A percentile compares a stretch with the other conserved stretches of the same genome.
phyloP scores from a whole-genome alignment of 371 early-diverging fungal species.

The Enterocytospora artemiae region DNA sequence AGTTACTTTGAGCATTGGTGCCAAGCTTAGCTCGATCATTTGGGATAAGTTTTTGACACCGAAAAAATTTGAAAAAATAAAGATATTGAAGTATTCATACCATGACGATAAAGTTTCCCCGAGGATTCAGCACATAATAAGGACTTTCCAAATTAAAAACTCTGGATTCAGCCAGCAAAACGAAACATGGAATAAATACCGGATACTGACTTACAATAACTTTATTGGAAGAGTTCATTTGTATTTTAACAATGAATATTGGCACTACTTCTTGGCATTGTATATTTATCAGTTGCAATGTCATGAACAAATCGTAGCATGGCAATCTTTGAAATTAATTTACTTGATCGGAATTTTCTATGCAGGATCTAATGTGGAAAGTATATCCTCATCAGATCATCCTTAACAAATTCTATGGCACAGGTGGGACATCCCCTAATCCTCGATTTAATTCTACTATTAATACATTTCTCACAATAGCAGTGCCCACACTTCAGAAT shows the following conservation, averaged over 20 bases:
- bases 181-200: not conserved
- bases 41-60: not conserved
- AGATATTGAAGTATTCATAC: not conserved
- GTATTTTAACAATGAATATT: not conserved
- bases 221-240: not conserved
- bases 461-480: conserved; percentile 70
- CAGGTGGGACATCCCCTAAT: conserved; percentile 95
- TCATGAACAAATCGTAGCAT: not conserved
- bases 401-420: conserved; percentile 72
- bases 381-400: conserved; percentile 76
- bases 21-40: conserved; percentile 48
- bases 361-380: conserved; percentile 31
- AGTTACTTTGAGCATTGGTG: conserved; percentile 59
- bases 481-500: conserved; percentile 58
- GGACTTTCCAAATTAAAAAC: not conserved
- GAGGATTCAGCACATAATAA: not conserved
- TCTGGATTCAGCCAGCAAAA: not conserved
- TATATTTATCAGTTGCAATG: not conserved
- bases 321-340: conserved; percentile 4
- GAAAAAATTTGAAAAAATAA: not conserved
- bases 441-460: conserved; percentile 71
- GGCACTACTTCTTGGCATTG: not conserved
- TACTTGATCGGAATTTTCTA: not conserved
- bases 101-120: not conserved
- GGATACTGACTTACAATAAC: not conserved